Conservation (phyloP, 163 green algal species). For the Prototheca wickerhamii region DNA sequence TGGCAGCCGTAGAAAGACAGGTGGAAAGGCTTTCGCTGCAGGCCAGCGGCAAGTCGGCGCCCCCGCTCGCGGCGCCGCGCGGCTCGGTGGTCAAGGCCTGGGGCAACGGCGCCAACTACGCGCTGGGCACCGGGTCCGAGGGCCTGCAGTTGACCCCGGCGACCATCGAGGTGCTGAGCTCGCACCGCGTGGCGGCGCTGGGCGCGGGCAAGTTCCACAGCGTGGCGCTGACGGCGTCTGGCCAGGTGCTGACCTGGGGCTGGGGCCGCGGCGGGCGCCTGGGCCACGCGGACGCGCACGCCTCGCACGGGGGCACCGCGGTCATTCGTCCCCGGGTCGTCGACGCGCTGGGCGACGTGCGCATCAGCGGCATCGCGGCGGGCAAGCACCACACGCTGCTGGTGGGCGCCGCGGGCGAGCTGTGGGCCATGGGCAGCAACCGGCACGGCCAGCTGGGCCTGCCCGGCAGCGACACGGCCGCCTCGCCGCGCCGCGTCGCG, state of each 20-base stretch:
- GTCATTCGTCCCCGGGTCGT: slow-evolving; percentile 70
- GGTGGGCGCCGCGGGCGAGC: slow-evolving; percentile 53
- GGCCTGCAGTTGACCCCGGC: slow-evolving; percentile 28
- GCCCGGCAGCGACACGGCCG: slow-evolving; percentile 54
- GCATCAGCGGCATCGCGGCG: slow-evolving; percentile 56
- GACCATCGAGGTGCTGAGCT: slow-evolving; percentile 58
- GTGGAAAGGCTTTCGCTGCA: too few relatives aligned
- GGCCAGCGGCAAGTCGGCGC: too few relatives aligned
- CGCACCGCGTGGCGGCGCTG: slow-evolving; percentile 20
- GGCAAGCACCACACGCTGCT: slow-evolving; percentile 86
- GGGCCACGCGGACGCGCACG: slow-evolving; percentile 69
- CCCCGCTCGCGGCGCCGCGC: too few relatives aligned
- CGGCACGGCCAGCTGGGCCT: slow-evolving; percentile 69
- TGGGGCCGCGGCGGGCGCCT: slow-evolving; percentile 78
- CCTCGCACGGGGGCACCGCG: slow-evolving; percentile 69
- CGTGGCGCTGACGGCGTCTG: slow-evolving; percentile 55
- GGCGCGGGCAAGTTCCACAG: slow-evolving; percentile 82
- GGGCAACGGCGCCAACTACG: slow-evolving; percentile 81
- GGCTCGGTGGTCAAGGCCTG: too few relatives aligned
- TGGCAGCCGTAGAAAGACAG: too few relatives aligned
- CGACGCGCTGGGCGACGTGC: slow-evolving; percentile 18
- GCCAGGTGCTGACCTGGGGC: slow-evolving; percentile 76
- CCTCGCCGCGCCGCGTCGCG: slow-evolving; percentile 51
- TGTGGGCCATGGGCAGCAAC: slow-evolving; percentile 70
- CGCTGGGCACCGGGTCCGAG: slow-evolving; percentile 69